Evolutionary conservation across 805 yeast species (phyloP), one percentile per base, ranked within the genome.

Genomic region (Ogataea polymorpha): DNA sequence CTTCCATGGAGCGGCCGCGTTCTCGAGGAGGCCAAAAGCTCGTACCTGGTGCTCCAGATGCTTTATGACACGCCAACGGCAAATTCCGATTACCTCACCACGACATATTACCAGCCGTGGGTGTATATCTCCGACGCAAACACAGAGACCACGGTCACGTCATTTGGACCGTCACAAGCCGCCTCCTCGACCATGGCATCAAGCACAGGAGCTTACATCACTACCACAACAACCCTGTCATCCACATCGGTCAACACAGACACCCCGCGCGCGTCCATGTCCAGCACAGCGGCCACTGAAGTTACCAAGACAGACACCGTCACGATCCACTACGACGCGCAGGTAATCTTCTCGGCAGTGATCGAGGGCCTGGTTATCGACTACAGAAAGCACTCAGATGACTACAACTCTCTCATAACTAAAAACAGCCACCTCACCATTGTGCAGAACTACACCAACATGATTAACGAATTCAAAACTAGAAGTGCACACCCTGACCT

Each of bases 281-380:
- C 37, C 27, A 29, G 28, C 23, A 21, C 29, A 3, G 35, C 37
- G 10, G 32, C 29, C 16, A 29, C 37, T n/a, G 23, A 25, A 8
- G 16, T 37, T 20, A 41, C 18, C 23, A 12, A 20, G 21, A 28
- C 28, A 10, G 20, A 28, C 8, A 33, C 41, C 23, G 23, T 41
- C 13, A 32, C 37, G 13, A 32, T 41, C 23, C 14, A n/a, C n/a
- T 41, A 41, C 21, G 24, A 41, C 23, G 28, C 15, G 15, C 36
- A 41, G 25, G 21, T 29, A 9, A 14, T 41, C 7, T 27, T 41
- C 8, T 41, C 45, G 13, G 45, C 45, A 7, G 45, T 41, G 17
- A 41, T 41, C 24, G 41, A 37, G 17, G 49, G 49, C 12, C 25
- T 45, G 23, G 41, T 41, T 29, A 26, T 41, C 6, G 49, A 45